These are phyloP conservation scores for Monosporozyma aquatica DNA, from an alignment of 805 yeast species.

Conservation along the genomic window DNA sequence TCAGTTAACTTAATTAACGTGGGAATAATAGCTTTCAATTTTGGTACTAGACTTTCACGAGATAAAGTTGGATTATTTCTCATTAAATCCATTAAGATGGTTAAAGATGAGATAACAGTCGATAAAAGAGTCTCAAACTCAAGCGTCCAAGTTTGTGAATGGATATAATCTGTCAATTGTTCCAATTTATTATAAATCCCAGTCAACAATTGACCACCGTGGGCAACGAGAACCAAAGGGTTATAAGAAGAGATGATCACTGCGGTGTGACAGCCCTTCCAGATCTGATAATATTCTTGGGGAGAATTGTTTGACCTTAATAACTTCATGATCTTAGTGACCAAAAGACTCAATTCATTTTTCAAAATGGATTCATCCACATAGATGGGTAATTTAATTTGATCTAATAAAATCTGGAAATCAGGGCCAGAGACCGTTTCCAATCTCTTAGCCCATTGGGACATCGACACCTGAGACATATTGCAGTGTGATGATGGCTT, in stretches of 20 bases:
- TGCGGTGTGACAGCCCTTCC: slow-evolving; percentile 52
- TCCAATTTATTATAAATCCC: slow-evolving; percentile 24
- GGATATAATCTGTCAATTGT: slow-evolving; percentile 18
- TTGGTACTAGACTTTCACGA: slow-evolving; percentile 76
- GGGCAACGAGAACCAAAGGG: slow-evolving; percentile 29
- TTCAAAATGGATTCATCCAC: slow-evolving; percentile 26
- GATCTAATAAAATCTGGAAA: slow-evolving; percentile 22
- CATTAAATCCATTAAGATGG: slow-evolving; percentile 34
- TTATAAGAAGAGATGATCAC: slow-evolving; percentile 35
- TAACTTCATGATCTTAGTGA: slow-evolving; percentile 35
- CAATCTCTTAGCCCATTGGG: slow-evolving; percentile 21
- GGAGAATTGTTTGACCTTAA: slow-evolving; percentile 31
- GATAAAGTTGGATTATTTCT: slow-evolving; percentile 78
- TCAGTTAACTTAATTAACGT: slow-evolving; percentile 39
- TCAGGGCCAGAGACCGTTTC: slow-evolving; percentile 24
- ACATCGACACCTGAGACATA: slow-evolving; percentile 13
- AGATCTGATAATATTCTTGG: slow-evolving; percentile 35
- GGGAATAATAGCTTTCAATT: slow-evolving; percentile 52
- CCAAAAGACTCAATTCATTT: slow-evolving; percentile 25
- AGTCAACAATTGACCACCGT: slow-evolving; percentile 23
- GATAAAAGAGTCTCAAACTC: slow-evolving; percentile 20
- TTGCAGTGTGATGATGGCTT: background rate
- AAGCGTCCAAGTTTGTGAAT: slow-evolving; percentile 13
- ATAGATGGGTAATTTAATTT: slow-evolving; percentile 22
- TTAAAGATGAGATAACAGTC: slow-evolving; percentile 26